Conservation (phyloP, 2,329 filamentous ascomycete genomes). For the Colletotrichum melonis region DNA sequence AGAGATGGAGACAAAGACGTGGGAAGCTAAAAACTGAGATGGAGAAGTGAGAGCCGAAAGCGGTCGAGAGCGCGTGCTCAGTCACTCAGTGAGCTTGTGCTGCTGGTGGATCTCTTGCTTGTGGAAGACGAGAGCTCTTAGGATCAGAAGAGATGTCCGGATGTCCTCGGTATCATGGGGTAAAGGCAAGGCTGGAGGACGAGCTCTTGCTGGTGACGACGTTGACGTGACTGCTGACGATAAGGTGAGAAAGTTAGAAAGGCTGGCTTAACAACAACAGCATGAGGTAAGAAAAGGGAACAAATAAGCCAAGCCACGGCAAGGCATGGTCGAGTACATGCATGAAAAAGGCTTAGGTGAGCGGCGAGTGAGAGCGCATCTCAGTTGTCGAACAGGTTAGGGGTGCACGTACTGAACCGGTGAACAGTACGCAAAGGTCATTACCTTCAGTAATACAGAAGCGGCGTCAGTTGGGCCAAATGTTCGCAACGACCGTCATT, state of each 20-base stretch:
- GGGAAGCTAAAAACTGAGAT: neutral
- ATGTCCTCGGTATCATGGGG: constrained; percentile 6
- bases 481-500: constrained; percentile 15
- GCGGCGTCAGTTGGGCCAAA: constrained; percentile 5
- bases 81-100: neutral
- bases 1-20: neutral
- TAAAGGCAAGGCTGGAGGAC: neutral
- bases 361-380: neutral
- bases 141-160: neutral
- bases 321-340: constrained; percentile 16
- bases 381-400: constrained; percentile 11
- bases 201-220: neutral
- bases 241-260: neutral
- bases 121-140: neutral
- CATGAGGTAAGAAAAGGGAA: neutral
- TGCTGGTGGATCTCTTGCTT: neutral
- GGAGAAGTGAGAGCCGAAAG: constrained; percentile 15
- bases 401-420: constrained; percentile 16
- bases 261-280: neutral
- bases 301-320: neutral
- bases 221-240: neutral
- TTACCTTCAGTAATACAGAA: neutral
- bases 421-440: neutral
- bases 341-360: constrained; percentile 7
- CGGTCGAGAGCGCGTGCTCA: neutral